Evolutionary conservation across 164 flowering plant genomes (phyloP).

Genomic region (Kalanchoe fedtschenkoi): DNA sequence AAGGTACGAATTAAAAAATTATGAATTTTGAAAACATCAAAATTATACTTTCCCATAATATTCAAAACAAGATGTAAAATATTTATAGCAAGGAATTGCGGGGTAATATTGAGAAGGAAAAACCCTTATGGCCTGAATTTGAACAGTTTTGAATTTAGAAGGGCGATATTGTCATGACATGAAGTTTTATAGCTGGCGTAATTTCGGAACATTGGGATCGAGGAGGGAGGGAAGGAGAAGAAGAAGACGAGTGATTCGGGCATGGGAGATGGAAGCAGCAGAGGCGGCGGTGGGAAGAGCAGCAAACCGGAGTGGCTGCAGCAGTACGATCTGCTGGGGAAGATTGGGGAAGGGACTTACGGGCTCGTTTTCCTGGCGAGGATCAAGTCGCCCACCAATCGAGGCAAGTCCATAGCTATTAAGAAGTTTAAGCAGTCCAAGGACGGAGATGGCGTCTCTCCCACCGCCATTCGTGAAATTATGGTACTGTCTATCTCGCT

Average conservation of each 20-base stretch:
- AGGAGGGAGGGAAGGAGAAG: no score
- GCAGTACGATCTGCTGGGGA: slow-evolving; percentile 91
- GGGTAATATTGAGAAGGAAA: no score
- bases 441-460: slow-evolving; percentile 98
- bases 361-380: slow-evolving; percentile 92
- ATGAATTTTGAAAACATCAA: no score
- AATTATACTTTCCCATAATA: no score
- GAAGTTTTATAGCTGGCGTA: no score
- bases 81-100: no score
- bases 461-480: slow-evolving; percentile 97
- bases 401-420: slow-evolving; percentile 87
- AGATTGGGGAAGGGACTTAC: slow-evolving; percentile 97
- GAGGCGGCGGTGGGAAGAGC: slow-evolving; percentile 10
- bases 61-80: no score
- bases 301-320: slow-evolving; percentile 92
- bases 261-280: slow-evolving; percentile 12
- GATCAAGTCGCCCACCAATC: slow-evolving; percentile 44
- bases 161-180: no score
- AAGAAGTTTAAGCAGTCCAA: slow-evolving; percentile 98
- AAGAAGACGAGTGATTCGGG: background rate
- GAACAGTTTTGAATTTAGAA: no score
- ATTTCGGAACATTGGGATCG: no score
- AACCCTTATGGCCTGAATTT: no score
- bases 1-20: no score
- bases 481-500: slow-evolving; percentile 31